Percentiles rank a stretch among this genome's conserved stretches.
Evolutionary conservation across 2,329 filamentous ascomycete genomes (phyloP).

Genomic region (Talaromyces sp.): DNA sequence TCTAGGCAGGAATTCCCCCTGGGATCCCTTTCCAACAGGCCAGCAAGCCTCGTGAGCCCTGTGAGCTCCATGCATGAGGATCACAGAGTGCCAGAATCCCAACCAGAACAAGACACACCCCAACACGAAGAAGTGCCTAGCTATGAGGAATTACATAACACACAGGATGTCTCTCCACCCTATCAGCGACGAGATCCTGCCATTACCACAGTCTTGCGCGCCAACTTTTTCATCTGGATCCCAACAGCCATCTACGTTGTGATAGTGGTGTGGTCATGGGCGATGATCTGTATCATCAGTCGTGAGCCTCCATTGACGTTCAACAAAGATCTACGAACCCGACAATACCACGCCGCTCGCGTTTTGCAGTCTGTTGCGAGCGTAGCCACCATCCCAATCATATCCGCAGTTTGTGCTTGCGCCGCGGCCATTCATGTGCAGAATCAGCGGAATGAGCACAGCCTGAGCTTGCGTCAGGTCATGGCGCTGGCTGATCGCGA

Average conservation of each 20-base stretch:
- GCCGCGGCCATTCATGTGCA: constrained; percentile 23
- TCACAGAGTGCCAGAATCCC: neutral
- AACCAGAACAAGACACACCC: neutral
- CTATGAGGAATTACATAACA: neutral
- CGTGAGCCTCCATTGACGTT: neutral
- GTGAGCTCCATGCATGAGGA: neutral
- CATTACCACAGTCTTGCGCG: neutral
- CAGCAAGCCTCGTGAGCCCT: neutral
- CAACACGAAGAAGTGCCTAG: neutral
- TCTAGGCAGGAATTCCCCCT: neutral
- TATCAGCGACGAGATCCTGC: neutral
- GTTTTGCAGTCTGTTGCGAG: neutral
- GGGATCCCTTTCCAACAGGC: neutral
- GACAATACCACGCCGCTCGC: neutral
- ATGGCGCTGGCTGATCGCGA: constrained; percentile 24
- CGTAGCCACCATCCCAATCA: neutral
- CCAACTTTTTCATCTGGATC: neutral
- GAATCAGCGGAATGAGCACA: constrained; percentile 12
- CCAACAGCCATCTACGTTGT: neutral
- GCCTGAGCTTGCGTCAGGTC: constrained; percentile 23
- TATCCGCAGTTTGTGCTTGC: neutral
- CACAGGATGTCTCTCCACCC: neutral
- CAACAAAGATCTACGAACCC: neutral
- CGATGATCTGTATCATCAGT: neutral
- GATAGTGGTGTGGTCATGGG: neutral